Percentiles rank a stretch among this genome's conserved stretches.
Conservation (phyloP, 2,329 filamentous ascomycete genomes). For the Phaeosphaeriaceae sp. region DNA sequence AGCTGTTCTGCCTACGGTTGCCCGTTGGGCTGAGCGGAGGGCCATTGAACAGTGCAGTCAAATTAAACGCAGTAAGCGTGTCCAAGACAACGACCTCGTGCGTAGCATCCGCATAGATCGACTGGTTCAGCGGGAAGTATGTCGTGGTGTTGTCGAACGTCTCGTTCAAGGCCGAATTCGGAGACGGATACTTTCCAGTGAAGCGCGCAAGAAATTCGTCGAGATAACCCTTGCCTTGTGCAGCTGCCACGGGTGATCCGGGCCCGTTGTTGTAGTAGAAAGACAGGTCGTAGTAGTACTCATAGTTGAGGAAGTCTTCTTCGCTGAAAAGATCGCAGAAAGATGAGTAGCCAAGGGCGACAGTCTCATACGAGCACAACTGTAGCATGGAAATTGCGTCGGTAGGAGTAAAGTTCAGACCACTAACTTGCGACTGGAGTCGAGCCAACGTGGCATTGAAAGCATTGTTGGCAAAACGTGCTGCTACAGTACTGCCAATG, state of each 20-base stretch:
- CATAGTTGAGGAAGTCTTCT: constrained; percentile 53
- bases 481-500: constrained; percentile 34
- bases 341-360: constrained; percentile 52
- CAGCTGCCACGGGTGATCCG: constrained; percentile 39
- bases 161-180: constrained; percentile 30
- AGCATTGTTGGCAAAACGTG: constrained; percentile 30
- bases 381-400: constrained; percentile 53
- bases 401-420: constrained; percentile 39
- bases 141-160: constrained; percentile 51
- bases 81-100: constrained; percentile 51
- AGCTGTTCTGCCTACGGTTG: constrained; percentile 28
- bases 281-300: constrained; percentile 54
- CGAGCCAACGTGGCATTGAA: constrained; percentile 39
- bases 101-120: constrained; percentile 52
- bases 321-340: constrained; percentile 54
- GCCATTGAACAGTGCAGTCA: constrained; percentile 39
- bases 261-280: constrained; percentile 45
- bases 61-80: constrained; percentile 36
- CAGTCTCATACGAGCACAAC: constrained; percentile 42
- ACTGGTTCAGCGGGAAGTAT: constrained; percentile 54
- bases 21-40: constrained; percentile 27
- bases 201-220: constrained; percentile 40
- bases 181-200: constrained; percentile 26
- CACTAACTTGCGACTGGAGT: constrained; percentile 33
- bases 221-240: constrained; percentile 41